Percentiles rank a stretch among this genome's conserved stretches.
phyloP scores from a whole-genome alignment of 208 protist genomes.

The Borovskyia barvae region DNA sequence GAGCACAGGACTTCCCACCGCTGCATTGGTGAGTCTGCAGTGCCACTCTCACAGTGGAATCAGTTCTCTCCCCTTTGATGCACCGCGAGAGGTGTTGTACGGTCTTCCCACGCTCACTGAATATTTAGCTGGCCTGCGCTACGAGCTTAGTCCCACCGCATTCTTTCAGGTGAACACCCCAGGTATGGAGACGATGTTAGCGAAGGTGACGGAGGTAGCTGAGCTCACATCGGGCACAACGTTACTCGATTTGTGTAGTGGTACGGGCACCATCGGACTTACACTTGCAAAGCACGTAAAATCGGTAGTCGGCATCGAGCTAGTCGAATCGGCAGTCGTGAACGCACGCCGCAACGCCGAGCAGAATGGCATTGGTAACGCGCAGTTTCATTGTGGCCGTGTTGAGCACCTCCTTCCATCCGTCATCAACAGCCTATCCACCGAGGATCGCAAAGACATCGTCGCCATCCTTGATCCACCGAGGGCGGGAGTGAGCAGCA shows the following conservation, averaged over 20 bases:
- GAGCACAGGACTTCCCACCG: conserved; percentile 22
- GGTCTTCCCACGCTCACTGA: conserved; percentile 73
- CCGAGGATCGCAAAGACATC: conserved; percentile 56
- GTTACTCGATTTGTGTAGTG: conserved; percentile 96
- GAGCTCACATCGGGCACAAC: conserved; percentile 53
- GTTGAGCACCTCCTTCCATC: conserved; percentile 88
- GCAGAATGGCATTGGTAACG: conserved; percentile 87
- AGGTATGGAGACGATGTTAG: conserved; percentile 86
- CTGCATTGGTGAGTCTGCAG: conserved; percentile 64
- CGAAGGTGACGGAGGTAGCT: conserved; percentile 61
- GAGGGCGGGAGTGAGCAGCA: conserved; percentile 79
- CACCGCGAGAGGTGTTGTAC: conserved; percentile 57
- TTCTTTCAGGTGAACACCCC: conserved; percentile 97
- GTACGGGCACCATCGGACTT: conserved; percentile 95
- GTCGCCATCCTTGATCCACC: conserved; percentile 92
- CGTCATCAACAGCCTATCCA: conserved; percentile 43
- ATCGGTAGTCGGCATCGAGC: conserved; percentile 93
- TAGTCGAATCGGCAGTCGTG: conserved; percentile 80
- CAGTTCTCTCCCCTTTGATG: conserved; percentile 47
- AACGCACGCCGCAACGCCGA: conserved; percentile 88
- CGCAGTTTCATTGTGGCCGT: conserved; percentile 87
- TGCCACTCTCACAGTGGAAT: conserved; percentile 82
- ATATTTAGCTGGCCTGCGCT: conserved; percentile 65
- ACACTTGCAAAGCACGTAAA: conserved; percentile 75
- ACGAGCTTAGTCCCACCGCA: conserved; percentile 88